These are phyloP conservation scores for Elaeis guineensis DNA, from an alignment of 176 grass and related monocot species.

Conservation along the genomic window DNA sequence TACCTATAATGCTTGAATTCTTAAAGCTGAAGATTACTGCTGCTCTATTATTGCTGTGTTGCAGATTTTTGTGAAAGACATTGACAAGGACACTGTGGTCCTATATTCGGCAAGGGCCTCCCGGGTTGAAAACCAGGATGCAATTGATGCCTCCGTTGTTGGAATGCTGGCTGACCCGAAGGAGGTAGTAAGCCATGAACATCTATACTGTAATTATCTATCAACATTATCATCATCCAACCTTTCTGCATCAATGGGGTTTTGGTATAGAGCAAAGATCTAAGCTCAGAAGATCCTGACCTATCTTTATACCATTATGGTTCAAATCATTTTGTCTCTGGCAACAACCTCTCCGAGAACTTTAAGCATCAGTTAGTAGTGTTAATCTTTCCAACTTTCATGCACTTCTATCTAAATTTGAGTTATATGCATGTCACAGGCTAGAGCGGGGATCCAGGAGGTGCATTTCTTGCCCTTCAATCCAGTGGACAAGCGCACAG, in stretches of 20 bases:
- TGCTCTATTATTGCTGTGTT: neutral
- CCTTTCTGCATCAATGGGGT: too few species aligned
- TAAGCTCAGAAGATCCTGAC: too few species aligned
- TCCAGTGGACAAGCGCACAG: constrained; percentile 75
- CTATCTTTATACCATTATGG: too few species aligned
- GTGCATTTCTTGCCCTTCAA: constrained; percentile 91
- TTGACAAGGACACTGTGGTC: constrained; percentile 36
- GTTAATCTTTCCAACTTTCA: too few species aligned
- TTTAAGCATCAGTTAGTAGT: too few species aligned
- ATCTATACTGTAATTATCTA: neutral
- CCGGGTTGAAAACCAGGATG: constrained; percentile 69
- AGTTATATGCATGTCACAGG: constrained; percentile 15
- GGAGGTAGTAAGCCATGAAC: constrained; percentile 35
- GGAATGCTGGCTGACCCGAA: constrained; percentile 51
- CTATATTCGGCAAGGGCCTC: constrained; percentile 57
- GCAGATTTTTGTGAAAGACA: constrained; percentile 41
- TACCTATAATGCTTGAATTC: too few species aligned
- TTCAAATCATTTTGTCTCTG: too few species aligned
- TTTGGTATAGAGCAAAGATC: too few species aligned
- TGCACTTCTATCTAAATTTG: too few species aligned
- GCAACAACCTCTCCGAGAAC: too few species aligned
- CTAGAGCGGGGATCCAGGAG: constrained; percentile 60
- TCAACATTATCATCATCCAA: too few species aligned
- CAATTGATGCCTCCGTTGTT: constrained; percentile 69
- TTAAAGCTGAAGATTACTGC: too few species aligned